phyloP scores from a whole-genome alignment of 73 alveolate species.

The Tetrahymena malaccensis region DNA sequence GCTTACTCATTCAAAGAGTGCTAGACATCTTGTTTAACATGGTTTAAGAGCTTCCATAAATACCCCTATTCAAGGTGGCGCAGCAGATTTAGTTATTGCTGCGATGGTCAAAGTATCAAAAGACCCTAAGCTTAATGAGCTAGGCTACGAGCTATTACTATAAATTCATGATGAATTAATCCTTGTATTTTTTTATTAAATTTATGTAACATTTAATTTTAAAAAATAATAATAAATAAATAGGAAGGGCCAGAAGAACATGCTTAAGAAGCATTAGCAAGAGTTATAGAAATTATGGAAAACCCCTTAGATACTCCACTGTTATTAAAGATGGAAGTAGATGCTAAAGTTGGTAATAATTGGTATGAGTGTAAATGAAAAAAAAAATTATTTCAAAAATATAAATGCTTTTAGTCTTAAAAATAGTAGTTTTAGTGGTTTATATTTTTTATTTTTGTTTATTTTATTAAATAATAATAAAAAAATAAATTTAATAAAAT shows the following conservation, averaged over 20 bases:
- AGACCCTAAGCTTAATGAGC: background rate
- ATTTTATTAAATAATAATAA: too few species aligned
- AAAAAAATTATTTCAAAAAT: background rate
- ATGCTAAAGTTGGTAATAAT: slow-evolving; percentile 72
- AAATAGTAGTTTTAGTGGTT: background rate
- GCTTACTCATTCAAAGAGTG: background rate
- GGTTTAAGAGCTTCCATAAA: slow-evolving; percentile 85
- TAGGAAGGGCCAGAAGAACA: slow-evolving; percentile 85
- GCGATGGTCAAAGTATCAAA: slow-evolving; percentile 75
- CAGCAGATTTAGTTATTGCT: slow-evolving; percentile 94
- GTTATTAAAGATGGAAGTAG: slow-evolving; percentile 67
- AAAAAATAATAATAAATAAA: background rate
- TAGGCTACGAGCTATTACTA: slow-evolving; percentile 51
- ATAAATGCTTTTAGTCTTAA: background rate
- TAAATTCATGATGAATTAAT: slow-evolving; percentile 93
- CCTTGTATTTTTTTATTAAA: slow-evolving; percentile 2
- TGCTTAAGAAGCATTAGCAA: slow-evolving; percentile 61
- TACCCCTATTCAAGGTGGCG: slow-evolving; percentile 93
- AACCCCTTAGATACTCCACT: slow-evolving; percentile 60
- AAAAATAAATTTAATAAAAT: too few species aligned
- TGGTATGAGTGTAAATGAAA: slow-evolving; percentile 84
- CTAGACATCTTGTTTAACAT: slow-evolving; percentile 31
- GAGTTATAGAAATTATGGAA: slow-evolving; percentile 58
- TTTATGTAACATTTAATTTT: background rate
- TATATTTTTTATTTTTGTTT: too few species aligned